phyloP scores from a whole-genome alignment of 192 early-diverging fungal genomes.

The Coemansia sp. region DNA sequence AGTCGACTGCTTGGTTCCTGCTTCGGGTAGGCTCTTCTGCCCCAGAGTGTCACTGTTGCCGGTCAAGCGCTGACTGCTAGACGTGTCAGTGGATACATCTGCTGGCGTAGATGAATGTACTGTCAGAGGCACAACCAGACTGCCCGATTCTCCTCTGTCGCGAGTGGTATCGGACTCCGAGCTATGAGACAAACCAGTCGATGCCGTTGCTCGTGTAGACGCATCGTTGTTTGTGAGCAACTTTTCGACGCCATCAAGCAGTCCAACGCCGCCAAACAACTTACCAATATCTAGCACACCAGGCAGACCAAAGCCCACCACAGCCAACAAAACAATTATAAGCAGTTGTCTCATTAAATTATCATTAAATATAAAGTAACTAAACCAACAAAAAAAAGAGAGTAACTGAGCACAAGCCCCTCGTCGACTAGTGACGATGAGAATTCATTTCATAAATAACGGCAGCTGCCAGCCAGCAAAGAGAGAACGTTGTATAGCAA shows the following conservation, averaged over 20 bases:
- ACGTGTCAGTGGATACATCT: background rate
- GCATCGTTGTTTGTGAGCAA: conserved; percentile 5
- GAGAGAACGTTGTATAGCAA: background rate
- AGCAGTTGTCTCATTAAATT: background rate
- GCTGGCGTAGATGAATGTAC: background rate
- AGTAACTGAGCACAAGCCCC: background rate
- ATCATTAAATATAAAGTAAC: background rate
- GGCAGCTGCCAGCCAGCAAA: background rate
- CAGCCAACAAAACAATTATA: background rate
- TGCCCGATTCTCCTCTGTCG: background rate
- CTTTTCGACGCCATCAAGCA: conserved; percentile 6
- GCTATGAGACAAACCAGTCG: background rate
- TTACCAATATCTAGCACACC: conserved; percentile 7
- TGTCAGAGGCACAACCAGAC: background rate
- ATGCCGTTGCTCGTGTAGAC: background rate
- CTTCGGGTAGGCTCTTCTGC: background rate
- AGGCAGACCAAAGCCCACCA: conserved; percentile 1
- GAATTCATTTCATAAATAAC: background rate
- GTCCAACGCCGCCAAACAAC: background rate
- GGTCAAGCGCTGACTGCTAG: background rate
- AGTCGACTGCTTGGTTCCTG: background rate
- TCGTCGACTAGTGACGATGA: background rate
- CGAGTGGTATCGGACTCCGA: background rate
- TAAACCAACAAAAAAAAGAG: background rate
- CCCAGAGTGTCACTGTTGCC: background rate